These are phyloP conservation scores for Apiotrichum laibachii DNA, from an alignment of 1,284 basidiomycete genomes.

Conservation along the genomic window DNA sequence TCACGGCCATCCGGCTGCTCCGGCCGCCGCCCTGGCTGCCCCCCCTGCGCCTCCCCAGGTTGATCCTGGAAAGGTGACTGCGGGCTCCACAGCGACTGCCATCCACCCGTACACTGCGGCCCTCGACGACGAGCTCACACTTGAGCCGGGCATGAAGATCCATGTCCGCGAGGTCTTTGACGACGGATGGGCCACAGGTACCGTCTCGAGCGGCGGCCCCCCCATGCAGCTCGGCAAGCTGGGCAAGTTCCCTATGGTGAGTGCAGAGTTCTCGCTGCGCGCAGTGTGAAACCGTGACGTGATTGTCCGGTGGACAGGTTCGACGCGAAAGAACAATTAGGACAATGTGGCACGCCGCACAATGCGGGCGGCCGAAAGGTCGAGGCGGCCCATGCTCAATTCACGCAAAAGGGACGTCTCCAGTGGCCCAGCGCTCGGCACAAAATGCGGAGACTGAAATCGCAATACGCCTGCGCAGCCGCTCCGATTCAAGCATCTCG, in stretches of 20 bases:
- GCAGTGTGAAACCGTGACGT: too few species aligned
- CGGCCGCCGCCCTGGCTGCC: not conserved
- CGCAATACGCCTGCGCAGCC: too few species aligned
- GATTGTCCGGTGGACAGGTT: not conserved
- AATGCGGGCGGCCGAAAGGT: too few species aligned
- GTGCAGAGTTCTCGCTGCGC: not conserved
- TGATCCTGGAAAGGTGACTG: constrained; percentile 6
- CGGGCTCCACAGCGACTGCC: constrained; percentile 7
- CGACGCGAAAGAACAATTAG: not conserved
- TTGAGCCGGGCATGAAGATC: constrained; percentile 47
- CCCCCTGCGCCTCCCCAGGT: constrained; percentile 1
- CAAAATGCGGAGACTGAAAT: too few species aligned
- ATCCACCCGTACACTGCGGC: constrained; percentile 36
- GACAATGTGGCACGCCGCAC: too few species aligned
- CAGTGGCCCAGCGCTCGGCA: too few species aligned
- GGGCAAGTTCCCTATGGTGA: constrained; percentile 41
- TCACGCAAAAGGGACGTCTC: too few species aligned
- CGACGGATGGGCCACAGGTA: constrained; percentile 49
- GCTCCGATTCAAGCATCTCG: too few species aligned
- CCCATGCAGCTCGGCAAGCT: constrained; percentile 30
- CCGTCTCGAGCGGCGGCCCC: constrained; percentile 32
- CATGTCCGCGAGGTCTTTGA: constrained; percentile 44
- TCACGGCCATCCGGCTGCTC: not conserved
- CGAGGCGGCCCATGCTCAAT: too few species aligned
- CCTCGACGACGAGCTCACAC: constrained; percentile 47